Evolutionary conservation across 2,329 filamentous ascomycete genomes (phyloP), one percentile per base, ranked within the genome.

Genomic region (Epichloe sp.): DNA sequence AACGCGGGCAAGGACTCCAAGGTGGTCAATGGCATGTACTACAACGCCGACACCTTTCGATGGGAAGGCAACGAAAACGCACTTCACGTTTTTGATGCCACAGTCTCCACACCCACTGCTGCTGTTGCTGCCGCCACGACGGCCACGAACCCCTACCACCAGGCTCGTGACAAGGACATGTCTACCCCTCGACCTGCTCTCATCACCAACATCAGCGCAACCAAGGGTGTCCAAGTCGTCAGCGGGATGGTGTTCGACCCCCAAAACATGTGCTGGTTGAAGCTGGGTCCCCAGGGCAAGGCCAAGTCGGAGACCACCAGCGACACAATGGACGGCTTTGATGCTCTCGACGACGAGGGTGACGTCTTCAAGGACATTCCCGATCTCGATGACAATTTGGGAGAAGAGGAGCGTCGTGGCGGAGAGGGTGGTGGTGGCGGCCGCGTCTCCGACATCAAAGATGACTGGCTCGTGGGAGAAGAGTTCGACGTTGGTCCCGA

Each of bases 201-300:
- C 17, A 98, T 98, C 60, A 89, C 89, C 46, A 93, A 95, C 57
- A 87, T 96, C 57, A 86, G 85, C 50, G 78, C 83, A 4, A 83
- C 84, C 54, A 87, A 91, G 62, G 90, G 88, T 55, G 85, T 95
- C 14, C 90, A 96, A 68, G 86, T 96, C 37, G 89, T 96, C 52
- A 87, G 89, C n/a, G 88, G 89, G 58, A 98, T 98, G 93, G 86
- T 97, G 10, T 98, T 97, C 65, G 93, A 98, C 93, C 93, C 3
- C 3, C 84, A 88, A 55, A 88, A 88, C 59, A 97, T 98, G 91
- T 94, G 89, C 65, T 98, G 93, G 93, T 77, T 97, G 52, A 96
- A 95, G 67, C 74, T 93, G 55, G 73, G 76, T 45, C 66, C 72
- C 17, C 64, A 75, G 34, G 65, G 65, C n/a, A 71, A 72, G 48